A percentile compares a stretch with the other conserved stretches of the same genome.
Conservation (phyloP, 257 asterid genomes). For the Fraxinus americana region DNA sequence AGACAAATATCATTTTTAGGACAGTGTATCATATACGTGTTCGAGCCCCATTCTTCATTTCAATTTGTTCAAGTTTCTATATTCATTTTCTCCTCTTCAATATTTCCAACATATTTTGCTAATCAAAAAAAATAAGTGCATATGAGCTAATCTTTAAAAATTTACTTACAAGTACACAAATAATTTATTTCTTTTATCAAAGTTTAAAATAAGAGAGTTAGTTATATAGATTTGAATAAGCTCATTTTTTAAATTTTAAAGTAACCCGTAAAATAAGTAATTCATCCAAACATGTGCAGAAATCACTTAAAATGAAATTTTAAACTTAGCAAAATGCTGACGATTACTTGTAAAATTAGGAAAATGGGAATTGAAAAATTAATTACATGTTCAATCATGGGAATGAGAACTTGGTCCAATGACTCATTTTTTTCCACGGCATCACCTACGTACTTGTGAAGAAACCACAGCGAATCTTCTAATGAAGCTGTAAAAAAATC, state of each 20-base stretch:
- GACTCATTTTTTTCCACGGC: constrained; percentile 55
- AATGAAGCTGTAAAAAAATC: constrained; percentile 48
- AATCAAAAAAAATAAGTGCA: not conserved
- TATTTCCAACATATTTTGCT: not conserved
- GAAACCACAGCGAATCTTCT: constrained; percentile 90
- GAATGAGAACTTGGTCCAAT: constrained; percentile 81
- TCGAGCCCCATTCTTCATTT: no score
- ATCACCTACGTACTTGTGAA: constrained; percentile 70
- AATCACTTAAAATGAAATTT: not conserved
- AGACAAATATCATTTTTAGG: no score
- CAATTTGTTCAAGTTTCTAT: no score
- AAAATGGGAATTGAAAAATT: not conserved
- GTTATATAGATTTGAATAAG: not conserved
- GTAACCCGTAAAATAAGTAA: not conserved
- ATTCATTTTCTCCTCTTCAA: no score
- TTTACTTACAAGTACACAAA: no score
- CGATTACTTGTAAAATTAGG: not conserved
- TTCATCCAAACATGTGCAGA: not conserved
- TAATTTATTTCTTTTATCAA: no score
- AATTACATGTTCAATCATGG: constrained; percentile 78
- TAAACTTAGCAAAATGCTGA: not conserved
- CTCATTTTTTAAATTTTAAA: no score
- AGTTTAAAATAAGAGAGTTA: not conserved
- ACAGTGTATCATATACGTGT: no score
- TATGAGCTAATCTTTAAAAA: not conserved